phyloP scores from a whole-genome alignment of 129 eudicot genomes.

The Ambrosia artemisiifolia region DNA sequence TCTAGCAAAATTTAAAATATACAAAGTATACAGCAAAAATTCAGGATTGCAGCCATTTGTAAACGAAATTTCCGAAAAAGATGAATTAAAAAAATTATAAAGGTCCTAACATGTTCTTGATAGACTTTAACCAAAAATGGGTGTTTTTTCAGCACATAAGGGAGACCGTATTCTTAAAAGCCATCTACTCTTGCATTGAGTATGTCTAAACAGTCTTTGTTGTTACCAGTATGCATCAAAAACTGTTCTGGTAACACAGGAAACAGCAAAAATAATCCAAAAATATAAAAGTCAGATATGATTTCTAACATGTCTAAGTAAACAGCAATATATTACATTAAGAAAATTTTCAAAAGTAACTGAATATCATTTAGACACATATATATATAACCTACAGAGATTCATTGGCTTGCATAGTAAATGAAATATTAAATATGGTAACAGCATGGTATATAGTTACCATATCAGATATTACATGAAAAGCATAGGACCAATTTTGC shows the following conservation, averaged over 20 bases:
- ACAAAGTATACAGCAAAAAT: not conserved
- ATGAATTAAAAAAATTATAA: not conserved
- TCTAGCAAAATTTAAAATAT: not conserved
- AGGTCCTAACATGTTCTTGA: not conserved
- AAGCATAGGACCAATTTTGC: not conserved
- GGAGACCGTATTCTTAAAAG: not conserved
- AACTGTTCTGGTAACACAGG: not conserved
- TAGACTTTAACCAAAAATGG: not conserved
- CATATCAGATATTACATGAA: not conserved
- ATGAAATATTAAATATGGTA: not conserved
- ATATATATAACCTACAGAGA: not conserved
- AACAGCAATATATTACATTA: not conserved
- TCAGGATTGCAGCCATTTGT: not conserved
- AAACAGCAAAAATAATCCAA: not conserved
- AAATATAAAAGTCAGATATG: not conserved
- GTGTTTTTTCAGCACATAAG: constrained; percentile 6
- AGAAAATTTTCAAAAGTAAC: not conserved
- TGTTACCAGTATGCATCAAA: not conserved
- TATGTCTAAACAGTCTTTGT: not conserved
- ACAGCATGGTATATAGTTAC: not conserved
- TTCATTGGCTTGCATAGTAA: not conserved
- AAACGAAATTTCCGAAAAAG: not conserved
- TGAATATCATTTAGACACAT: not conserved
- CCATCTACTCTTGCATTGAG: not conserved
- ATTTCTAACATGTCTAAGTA: not conserved